phyloP scores from a whole-genome alignment of 306 rosid species.

The Dalbergia oliveri region DNA sequence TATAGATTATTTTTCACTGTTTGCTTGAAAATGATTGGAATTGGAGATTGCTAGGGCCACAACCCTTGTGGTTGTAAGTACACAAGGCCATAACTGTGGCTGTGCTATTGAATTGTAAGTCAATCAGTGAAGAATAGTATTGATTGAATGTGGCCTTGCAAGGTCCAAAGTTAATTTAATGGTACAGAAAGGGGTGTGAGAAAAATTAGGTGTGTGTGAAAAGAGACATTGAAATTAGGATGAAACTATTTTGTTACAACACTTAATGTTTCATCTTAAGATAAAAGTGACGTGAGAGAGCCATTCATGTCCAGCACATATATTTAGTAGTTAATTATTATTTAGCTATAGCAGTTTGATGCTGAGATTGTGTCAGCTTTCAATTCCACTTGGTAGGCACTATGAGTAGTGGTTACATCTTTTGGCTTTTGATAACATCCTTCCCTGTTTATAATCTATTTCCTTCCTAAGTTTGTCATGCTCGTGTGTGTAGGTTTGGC shows the following conservation, averaged over 20 bases:
- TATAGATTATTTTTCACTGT: not conserved
- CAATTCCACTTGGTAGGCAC: not conserved
- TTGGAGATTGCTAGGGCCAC: not conserved
- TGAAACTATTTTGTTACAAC: constrained; percentile 27
- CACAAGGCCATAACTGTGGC: not conserved
- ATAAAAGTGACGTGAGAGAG: not conserved
- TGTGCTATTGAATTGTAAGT: not conserved
- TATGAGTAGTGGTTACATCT: not conserved
- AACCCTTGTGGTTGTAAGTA: not conserved
- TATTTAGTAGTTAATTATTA: not conserved
- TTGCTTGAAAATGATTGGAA: constrained; percentile 17
- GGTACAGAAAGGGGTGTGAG: not conserved
- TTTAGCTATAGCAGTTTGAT: not conserved
- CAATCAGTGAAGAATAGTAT: not conserved
- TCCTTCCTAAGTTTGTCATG: constrained; percentile 39
- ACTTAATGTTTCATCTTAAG: not conserved
- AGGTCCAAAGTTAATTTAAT: not conserved
- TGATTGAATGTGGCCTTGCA: constrained; percentile 10
- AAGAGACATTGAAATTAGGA: too few species aligned
- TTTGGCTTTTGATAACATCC: not conserved
- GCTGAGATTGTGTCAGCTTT: not conserved
- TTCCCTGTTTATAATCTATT: constrained; percentile 16
- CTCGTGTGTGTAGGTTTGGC: constrained; percentile 85
- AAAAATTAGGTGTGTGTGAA: not conserved
- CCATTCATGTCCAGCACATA: not conserved